Base-by-base conservation (phyloP, 2,329 filamentous ascomycete genomes). In the Thielaviopsis populi region DNA sequence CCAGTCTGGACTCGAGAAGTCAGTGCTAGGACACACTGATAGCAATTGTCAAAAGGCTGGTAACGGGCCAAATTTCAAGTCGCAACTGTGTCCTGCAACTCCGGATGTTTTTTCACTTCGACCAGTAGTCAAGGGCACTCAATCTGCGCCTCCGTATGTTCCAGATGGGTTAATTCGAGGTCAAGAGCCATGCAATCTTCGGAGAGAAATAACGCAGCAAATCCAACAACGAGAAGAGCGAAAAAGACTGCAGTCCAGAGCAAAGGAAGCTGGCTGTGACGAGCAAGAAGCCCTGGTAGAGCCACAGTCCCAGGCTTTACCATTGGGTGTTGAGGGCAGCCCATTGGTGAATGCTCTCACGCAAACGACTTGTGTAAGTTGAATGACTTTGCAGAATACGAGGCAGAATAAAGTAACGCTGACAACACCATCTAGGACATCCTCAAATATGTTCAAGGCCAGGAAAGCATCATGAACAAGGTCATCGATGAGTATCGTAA, bases 321-420 rank as follows among this genome's bases (percentile, higher is more conserved):
- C 61, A 43, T 24, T 17, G 27, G 24, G 5, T 19, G 10, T 10
- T n/a, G 37, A 50, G 1, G 30, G 13, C 19, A 54, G 30, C 22
- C 63, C 60, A 2, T 53, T 63, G 30, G 37, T 33, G 24, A 24
- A 22, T 5, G 64, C 64, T 22, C 42, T 65, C 3, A 40, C 62
- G 2, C 42, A 65, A 27, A 42, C 64, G 11, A 65, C 64, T 7
- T 63, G 59, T 22, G 64, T 65, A 62, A 60, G 64, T 65, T 22
- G 11, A 7, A 27, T 15, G n/a, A n/a, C 27, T 33, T 6, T 19
- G 7, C 41, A 37, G 37, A 42, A 10, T 40, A 10, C 17, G 27
- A 42, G 27, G 22, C n/a, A 11, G 3, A 27, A 27, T 50, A n/a
- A 24, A 30, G 24, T 40, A 19, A 2, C 17, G 33, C 42, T 50